Percentiles rank a stretch among this genome's conserved stretches.
phyloP scores from a whole-genome alignment of 129 eudicot genomes.

The Apium graveolens region DNA sequence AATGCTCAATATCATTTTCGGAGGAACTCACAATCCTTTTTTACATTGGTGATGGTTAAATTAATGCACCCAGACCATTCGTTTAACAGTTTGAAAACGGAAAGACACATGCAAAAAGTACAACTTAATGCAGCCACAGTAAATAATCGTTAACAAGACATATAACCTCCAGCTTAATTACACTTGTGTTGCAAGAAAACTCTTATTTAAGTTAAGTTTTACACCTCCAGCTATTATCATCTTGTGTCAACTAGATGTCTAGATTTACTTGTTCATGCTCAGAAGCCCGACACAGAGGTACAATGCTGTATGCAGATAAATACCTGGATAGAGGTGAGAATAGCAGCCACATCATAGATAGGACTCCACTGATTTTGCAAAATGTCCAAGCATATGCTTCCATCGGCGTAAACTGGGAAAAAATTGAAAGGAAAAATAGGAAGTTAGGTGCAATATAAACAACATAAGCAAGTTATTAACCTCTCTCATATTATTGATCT shows the following conservation, averaged over 20 bases:
- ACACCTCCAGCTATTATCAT: background rate
- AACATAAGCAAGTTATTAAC: background rate
- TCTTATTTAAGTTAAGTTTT: background rate
- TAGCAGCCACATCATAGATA: conserved; percentile 46
- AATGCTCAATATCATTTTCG: background rate
- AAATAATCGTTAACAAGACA: background rate
- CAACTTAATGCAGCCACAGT: background rate
- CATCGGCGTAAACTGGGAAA: conserved; percentile 47
- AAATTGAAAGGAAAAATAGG: background rate
- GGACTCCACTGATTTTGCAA: conserved; percentile 63
- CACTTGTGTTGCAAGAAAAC: background rate
- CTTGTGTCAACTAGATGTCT: background rate
- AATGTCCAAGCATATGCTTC: conserved; percentile 59
- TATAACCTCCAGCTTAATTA: background rate
- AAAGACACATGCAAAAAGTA: background rate
- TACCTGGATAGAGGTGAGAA: conserved; percentile 53
- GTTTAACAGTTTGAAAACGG: background rate
- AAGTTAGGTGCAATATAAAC: background rate
- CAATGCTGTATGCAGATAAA: background rate
- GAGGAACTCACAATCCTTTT: background rate
- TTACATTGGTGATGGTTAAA: background rate
- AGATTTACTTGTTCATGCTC: background rate
- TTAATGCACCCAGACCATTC: background rate
- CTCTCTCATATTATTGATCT: background rate
- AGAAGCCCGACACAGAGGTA: background rate